Evolutionary conservation across 208 protist genomes (phyloP), one percentile per base, ranked within the genome.

Genomic region (Wallacemonas rigidus): DNA sequence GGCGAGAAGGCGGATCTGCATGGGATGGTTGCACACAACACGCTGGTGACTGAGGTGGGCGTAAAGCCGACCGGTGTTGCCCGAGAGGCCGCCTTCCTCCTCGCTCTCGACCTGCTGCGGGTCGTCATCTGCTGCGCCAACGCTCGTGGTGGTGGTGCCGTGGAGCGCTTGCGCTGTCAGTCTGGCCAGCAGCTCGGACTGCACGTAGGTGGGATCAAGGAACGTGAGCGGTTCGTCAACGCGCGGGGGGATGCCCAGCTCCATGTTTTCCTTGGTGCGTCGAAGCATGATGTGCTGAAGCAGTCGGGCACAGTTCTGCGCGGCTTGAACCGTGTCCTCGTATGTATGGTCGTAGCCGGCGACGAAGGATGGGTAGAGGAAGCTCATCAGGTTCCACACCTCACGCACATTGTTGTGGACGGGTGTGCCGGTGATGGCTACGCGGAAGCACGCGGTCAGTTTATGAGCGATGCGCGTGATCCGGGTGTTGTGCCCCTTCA

Each of bases 401-500:
- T 99, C 98, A 47, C 87, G 69, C 26, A 97, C 88, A 67, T 98
- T 97, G 87, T 99, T 99, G 73, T 99, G 98, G 56, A 99, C 83
- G 14, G 98, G 98, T 6, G 98, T 99, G 43, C 98, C 98, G 2
- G 94, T 98, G 53, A 98, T 86, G 17, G 95, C 85, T 5, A 98
- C 54, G 41, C 90, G 88, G 58, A 93, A 87, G 67, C 86, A 93
- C 15, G 89, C 72, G 5, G 61, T 83, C n/a, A 98, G 81, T 69
- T 93, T 91, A 40, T 90, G 85, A 0, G 95, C 75, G 2, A 74
- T 57, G 47, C 68, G 63, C 9, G 80, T 87, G 50, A 96, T 82
- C 47, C 86, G 83, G 0, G 91, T 93, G 50, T 87, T 75, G 39
- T 87, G 50, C 17, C 87, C 80, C 79, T 98, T 98, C n/a, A 99